Evolutionary conservation across 306 rosid species (phyloP).

Genomic region (Urtica urens): DNA sequence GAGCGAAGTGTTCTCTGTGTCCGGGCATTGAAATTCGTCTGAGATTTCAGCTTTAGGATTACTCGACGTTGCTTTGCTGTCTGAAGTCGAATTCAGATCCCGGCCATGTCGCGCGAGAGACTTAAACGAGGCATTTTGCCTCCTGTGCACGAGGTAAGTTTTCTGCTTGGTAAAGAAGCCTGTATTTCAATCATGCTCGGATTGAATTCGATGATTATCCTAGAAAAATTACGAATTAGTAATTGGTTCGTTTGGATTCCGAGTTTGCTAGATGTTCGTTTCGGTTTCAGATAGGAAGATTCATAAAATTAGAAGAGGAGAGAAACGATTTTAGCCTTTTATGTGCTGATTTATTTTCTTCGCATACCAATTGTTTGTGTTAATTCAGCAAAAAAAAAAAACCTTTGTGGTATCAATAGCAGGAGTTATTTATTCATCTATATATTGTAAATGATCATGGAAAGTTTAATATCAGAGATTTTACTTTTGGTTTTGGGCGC

Average conservation of each 20-base stretch:
- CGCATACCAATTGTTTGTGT: too few species aligned
- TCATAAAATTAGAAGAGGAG: too few species aligned
- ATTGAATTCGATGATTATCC: not conserved
- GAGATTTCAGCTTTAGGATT: too few species aligned
- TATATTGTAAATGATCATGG: not conserved
- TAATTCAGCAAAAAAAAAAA: too few species aligned
- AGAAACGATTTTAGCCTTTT: too few species aligned
- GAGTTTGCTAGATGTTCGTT: too few species aligned
- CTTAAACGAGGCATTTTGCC: conserved; percentile 50
- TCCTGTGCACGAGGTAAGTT: conserved; percentile 65
- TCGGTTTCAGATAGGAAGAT: too few species aligned
- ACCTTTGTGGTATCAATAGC: too few species aligned
- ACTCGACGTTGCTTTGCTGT: not conserved
- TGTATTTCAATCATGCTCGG: not conserved
- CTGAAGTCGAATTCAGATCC: conserved; percentile 7
- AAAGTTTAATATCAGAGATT: not conserved
- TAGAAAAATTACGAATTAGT: not conserved
- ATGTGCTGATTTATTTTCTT: too few species aligned
- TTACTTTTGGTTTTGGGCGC: conserved; percentile 23
- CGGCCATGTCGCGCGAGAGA: conserved; percentile 60
- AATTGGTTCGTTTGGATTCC: too few species aligned
- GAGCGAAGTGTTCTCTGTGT: too few species aligned
- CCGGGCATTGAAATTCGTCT: too few species aligned
- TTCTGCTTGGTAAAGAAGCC: not conserved
- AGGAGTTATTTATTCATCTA: not conserved